Base-by-base conservation (phyloP, 345 rosid genomes). In the Syzygium grande region DNA sequence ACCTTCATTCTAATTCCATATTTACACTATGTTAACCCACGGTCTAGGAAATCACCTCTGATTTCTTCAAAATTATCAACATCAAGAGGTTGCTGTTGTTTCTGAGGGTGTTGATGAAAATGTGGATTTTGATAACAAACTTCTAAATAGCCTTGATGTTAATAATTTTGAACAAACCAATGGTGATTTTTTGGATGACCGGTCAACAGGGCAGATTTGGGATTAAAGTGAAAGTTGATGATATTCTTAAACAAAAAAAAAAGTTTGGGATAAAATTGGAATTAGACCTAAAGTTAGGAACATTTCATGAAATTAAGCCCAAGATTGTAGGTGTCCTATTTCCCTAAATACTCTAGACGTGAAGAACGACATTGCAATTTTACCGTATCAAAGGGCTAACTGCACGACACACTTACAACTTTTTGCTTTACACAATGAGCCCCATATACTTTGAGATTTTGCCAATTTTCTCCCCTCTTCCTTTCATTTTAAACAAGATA, bases 161-260 rank as follows among this genome's bases (percentile, higher is more conserved):
- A 12, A 68, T 0, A 9, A 68, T 34, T 68, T 17, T 9, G 46
- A 34, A 34, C 14, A 34, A 41, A 73, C 4, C 2, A 2, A 0
- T 9, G 25, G 13, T 5, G 25, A 17, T 34, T 34, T 61, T 68
- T 68, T 34, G 22, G 13, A 68, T 0, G 2, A 10, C 0, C 2
- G 2, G 2, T 34, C 9, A 34, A 19, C 0, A 0, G 1, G 41
- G 13, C 0, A 9, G 0, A 59, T 59, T 11, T 11, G 16, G 25
- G 2, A 59, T 3, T 59, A 59, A 15, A 34, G 21, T 73, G 5
- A 19, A 73, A 73, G 25, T 73, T 73, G 11, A 3, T 17, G 13
- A 11, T 68, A 4, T 34, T 34, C 19, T 73, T 34, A 34, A 11
- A 17, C 3, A 19, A 34, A 34, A 17, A 22, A 23, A 56, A 68